Conservation (phyloP, 2,329 filamentous ascomycete genomes). For the Whalleya microplaca region DNA sequence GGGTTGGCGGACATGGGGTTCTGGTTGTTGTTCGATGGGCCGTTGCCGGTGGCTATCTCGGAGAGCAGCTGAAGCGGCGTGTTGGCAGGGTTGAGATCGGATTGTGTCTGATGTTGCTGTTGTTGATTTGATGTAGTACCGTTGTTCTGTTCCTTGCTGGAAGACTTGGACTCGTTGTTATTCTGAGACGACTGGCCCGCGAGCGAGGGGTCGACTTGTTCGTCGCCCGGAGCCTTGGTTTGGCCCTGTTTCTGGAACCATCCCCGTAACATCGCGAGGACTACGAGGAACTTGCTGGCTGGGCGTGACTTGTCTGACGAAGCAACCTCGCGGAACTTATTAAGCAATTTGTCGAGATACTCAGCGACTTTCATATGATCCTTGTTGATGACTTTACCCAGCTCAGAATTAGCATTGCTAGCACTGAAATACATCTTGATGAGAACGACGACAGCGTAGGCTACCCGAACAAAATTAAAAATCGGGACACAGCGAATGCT, state of each 20-base stretch:
- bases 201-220: conserved; percentile 11
- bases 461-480: conserved; percentile 71
- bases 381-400: conserved; percentile 71
- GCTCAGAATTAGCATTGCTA: conserved; percentile 63
- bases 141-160: conserved; percentile 6
- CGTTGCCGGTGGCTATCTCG: conserved; percentile 56
- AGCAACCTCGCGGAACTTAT: conserved; percentile 67
- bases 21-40: conserved; percentile 33
- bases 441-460: conserved; percentile 71
- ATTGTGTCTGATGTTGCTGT: conserved; percentile 26
- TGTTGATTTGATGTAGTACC: conserved; percentile 18
- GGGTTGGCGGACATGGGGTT: conserved; percentile 20
- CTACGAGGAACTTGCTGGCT: conserved; percentile 71
- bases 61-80: conserved; percentile 61
- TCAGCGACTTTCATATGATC: conserved; percentile 67
- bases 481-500: conserved; percentile 69
- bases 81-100: conserved; percentile 44
- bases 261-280: conserved; percentile 69
- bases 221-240: conserved; percentile 14
- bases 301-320: conserved; percentile 67
- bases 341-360: conserved; percentile 71
- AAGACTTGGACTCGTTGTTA: conserved; percentile 12
- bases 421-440: conserved; percentile 76
- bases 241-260: conserved; percentile 65
- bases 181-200: conserved; percentile 9